Base-by-base conservation (phyloP, 1,284 basidiomycete genomes). In the Ustilago esculenta region DNA sequence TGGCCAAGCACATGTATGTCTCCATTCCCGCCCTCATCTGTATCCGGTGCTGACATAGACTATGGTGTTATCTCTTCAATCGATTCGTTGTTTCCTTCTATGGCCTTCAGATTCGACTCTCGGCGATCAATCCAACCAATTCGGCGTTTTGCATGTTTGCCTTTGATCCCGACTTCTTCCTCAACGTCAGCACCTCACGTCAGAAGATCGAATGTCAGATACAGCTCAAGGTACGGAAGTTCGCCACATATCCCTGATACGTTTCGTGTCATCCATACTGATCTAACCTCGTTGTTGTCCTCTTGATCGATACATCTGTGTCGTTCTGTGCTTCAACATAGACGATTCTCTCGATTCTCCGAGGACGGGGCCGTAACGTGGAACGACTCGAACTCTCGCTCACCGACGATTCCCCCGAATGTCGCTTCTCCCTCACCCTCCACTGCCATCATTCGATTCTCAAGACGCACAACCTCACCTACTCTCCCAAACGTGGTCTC, bases 121-220 rank as follows among this genome's bases (percentile, higher is more conserved):
- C 70, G 4, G 65, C 75, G 2, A 76, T 79, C 55, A 79, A 79
- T 30, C 39, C 72, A 2, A 61, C 76, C 39, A 66, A 72, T 24
- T 79, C 77, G 25, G 77, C 76, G 4, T 79, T 78, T 21, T 72
- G 67, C 56, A 52, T 72, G 36, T 76, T 79, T 25, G 50, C 56
- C 17, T 69, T 78, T 40, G 61, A 64, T 21, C 59, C 54, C 1
- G 51, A 61, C 30, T 79, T 76, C 42, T 78, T 78, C 51, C 64
- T 75, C 43, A 41, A 37, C 27, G 35, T 71, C 17, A 27, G 6
- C 5, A 51, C 47, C 17, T 18, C 43, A 5, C 37, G 41, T 12
- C 14, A 50, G 11, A 51, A 67, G 21, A 33, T 66, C 37, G 76
- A 79, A 29, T 77, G 73, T 34, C 60, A 70, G 32, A 48, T 77